Evolutionary conservation across 495 filamentous ascomycete genomes (phyloP), one percentile per base, ranked within the genome.

Genomic region (Penicillium odoratum): DNA sequence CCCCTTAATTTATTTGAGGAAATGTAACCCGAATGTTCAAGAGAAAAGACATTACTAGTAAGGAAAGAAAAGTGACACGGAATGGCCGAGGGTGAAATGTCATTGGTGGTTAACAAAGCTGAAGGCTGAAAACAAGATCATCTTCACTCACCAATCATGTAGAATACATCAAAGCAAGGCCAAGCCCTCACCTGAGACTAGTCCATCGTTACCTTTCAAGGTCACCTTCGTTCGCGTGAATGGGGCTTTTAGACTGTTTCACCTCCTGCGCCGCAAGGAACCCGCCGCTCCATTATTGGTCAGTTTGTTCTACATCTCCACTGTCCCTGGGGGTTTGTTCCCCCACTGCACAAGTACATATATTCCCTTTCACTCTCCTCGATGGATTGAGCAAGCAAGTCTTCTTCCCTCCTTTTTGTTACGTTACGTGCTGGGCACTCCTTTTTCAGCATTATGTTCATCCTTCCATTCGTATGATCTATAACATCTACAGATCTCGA

Each of bases 381-480:
- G 33, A 36, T 11, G 26, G 44, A 36, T 46, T 48, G 49, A 58
- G 55, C 60, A 69, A 69, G 66, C 66, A 64, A 66, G 66, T 58
- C 66, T 69, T 69, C 65, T 60, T 51, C 53, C 51, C 57, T 55
- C 33, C 45, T 62, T 45, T 58, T 56, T 42, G 55, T 45, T 63
- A 7, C 7, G 28, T 16, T 56, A 21, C 21, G 60, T 63, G 59
- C 63, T 59, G 65, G 56, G 42, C 66, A 66, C 58, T 69, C 63
- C 46, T 53, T 69, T 52, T 48, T 29, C 47, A 48, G 52, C 49
- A 57, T 43, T 21, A 69, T 69, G 66, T 66, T 66, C 64, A 57
- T 56, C 57, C 61, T 59, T 62, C 59, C 66, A 57, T 58, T 69
- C 58, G 62, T 65, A 62, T 52, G 21, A n/a, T 48, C 28, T 18